Evolutionary conservation across 805 yeast genomes (phyloP), one percentile per base, ranked within the genome.

Genomic region (Metschnikowia henanensis): DNA sequence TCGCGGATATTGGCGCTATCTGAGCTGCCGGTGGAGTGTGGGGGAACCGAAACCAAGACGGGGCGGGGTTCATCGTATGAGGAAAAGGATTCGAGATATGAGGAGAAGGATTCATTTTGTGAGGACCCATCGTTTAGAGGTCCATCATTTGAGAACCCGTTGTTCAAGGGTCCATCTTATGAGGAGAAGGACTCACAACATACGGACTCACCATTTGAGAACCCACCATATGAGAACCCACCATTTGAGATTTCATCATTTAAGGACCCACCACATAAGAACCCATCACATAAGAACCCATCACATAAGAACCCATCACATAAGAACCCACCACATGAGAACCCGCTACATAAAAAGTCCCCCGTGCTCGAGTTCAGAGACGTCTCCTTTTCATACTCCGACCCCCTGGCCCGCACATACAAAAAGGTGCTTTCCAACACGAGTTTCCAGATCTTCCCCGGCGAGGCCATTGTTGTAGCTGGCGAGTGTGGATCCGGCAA

Each of bases 401-500:
- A 44, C 30, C 20, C 17, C 10, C 39, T 28, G 10, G 45, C 62
- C 1, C 41, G 59, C 1, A 60, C 64, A 2, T 45, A 47, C 5
- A 48, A 56, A 3, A 43, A 43, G 2, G 55, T 76, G 3, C 67
- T 84, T 25, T 61, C 66, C 1, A 53, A 72, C 23, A 52, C 86
- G 6, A 60, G 62, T 8, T 64, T 84, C 25, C 33, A 46, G 0
- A 59, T 91, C 2, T 22, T 55, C 0, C 53, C 65, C 9, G 77
- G 79, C 16, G 78, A 80, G 43, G 68, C 77, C 0, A 68, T 85
- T 17, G 94, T 87, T 0, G 62, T 94, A 1, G 79, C 83, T 3
- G 99, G 99, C 0, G 80, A 77, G 28, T 87, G 97, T 2, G 99
- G 99, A 0, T 76, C 84, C 12, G 99, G 99, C 0, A 94, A 94